Evolutionary conservation across 495 filamentous ascomycete species (phyloP).

Genomic region (Chaetomium tenue): DNA sequence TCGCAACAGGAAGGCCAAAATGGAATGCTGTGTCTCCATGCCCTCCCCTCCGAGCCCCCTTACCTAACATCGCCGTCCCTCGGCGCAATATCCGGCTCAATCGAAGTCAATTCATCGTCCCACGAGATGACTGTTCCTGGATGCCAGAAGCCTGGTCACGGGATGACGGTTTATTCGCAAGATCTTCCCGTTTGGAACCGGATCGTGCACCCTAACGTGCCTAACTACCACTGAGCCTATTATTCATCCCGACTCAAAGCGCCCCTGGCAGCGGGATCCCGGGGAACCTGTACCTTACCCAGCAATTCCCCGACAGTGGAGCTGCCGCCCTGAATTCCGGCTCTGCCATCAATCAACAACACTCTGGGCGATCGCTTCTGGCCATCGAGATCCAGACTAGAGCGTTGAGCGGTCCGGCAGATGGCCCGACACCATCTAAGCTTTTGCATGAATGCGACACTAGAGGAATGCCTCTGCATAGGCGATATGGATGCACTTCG

Average conservation of each 20-base stretch:
- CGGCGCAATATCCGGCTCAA: slow-evolving; percentile 13
- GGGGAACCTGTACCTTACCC: neutral
- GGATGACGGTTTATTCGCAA: neutral
- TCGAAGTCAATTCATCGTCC: neutral
- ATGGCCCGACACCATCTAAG: neutral
- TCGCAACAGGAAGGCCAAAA: neutral
- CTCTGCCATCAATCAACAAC: neutral
- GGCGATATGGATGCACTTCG: neutral
- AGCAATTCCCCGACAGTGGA: neutral
- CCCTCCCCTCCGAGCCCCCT: neutral
- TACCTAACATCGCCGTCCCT: neutral
- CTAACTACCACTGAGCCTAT: too few species aligned
- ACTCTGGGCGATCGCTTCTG: neutral
- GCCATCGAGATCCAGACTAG: neutral
- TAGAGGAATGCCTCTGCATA: neutral
- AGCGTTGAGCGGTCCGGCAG: slow-evolving; percentile 1
- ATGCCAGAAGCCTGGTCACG: neutral
- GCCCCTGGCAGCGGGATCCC: too few species aligned
- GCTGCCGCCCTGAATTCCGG: neutral
- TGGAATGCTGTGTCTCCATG: neutral
- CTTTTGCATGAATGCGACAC: slow-evolving; percentile 2
- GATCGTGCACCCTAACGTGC: neutral
- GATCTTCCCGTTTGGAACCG: neutral
- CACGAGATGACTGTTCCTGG: neutral
- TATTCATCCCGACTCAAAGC: too few species aligned